Percentiles rank a stretch among this genome's conserved stretches.
Conservation (phyloP, 2,329 filamentous ascomycete species). For the Lachnellula arida region DNA sequence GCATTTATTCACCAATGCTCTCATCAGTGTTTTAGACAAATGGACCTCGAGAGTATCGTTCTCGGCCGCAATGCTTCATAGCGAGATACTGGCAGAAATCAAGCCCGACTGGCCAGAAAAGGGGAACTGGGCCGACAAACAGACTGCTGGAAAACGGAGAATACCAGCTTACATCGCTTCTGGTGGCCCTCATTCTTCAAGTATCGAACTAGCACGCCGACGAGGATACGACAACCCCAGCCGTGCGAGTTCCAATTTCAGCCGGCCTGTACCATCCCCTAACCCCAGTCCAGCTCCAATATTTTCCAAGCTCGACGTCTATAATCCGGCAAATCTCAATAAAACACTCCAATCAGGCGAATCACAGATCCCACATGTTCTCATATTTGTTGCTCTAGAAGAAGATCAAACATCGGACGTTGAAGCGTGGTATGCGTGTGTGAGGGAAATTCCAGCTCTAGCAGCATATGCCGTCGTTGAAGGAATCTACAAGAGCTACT, state of each 20-base stretch:
- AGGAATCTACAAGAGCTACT: constrained; percentile 58
- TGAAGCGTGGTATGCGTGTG: constrained; percentile 56
- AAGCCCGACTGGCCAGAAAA: constrained; percentile 5
- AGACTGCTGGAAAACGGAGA: constrained; percentile 4
- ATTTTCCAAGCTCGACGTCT: constrained; percentile 9
- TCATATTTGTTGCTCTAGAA: constrained; percentile 56
- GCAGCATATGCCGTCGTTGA: constrained; percentile 58
- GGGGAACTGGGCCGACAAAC: constrained; percentile 2
- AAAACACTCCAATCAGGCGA: constrained; percentile 2
- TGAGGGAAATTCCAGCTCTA: constrained; percentile 50
- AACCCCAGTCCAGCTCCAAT: constrained; percentile 1
- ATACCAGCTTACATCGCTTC: constrained; percentile 9
- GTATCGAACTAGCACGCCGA: constrained; percentile 9
- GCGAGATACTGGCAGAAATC: constrained; percentile 14
- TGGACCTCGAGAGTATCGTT: constrained; percentile 19
- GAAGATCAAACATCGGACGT: constrained; percentile 53
- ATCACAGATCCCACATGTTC: constrained; percentile 46
- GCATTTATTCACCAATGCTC: constrained; percentile 18
- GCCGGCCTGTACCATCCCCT: constrained; percentile 1
- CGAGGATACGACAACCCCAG: neutral
- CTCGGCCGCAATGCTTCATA: constrained; percentile 22
- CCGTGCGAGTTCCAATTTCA: constrained; percentile 3
- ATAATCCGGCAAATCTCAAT: constrained; percentile 6
- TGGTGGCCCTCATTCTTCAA: neutral
- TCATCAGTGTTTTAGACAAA: constrained; percentile 18